Evolutionary conservation across 768 basidiomycete species (phyloP).

Genomic region (Tulasnella sp.): DNA sequence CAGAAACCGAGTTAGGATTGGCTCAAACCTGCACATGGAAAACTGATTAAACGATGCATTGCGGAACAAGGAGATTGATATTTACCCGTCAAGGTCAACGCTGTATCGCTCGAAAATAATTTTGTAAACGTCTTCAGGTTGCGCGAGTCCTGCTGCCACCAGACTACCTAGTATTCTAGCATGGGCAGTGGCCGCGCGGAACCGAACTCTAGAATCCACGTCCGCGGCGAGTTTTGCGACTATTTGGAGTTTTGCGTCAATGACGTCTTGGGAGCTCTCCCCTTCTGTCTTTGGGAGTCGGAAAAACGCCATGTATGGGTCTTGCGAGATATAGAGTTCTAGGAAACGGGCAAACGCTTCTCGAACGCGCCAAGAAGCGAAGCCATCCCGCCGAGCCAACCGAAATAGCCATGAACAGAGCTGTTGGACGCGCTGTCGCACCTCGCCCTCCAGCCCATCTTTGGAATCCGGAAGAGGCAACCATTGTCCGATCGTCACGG

Average conservation of each 20-base stretch:
- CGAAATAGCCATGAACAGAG: slow-evolving; percentile 46
- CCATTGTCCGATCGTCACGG: slow-evolving; percentile 55
- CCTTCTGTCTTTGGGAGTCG: slow-evolving; percentile 9
- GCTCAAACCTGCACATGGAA: slow-evolving; percentile 44
- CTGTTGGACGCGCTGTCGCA: slow-evolving; percentile 35
- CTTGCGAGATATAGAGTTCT: slow-evolving; percentile 46
- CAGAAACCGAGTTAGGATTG: slow-evolving; percentile 59
- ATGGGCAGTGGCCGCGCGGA: slow-evolving; percentile 52
- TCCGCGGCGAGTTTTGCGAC: slow-evolving; percentile 50
- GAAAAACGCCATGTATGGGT: slow-evolving; percentile 46
- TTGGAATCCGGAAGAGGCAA: slow-evolving; percentile 22
- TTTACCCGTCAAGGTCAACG: not conserved
- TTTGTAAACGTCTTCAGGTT: not conserved
- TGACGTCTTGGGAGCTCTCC: slow-evolving; percentile 22
- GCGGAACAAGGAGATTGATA: not conserved
- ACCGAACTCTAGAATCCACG: slow-evolving; percentile 71
- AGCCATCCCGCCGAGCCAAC: slow-evolving; percentile 31
- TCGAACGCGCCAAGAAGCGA: slow-evolving; percentile 55
- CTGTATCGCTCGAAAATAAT: not conserved
- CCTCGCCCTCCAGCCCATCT: slow-evolving; percentile 23
- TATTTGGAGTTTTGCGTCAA: slow-evolving; percentile 25
- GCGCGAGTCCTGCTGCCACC: not conserved
- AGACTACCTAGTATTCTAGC: slow-evolving; percentile 37
- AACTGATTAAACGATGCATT: not conserved
- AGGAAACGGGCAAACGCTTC: slow-evolving; percentile 54